Base-by-base conservation (phyloP, 768 basidiomycete genomes). In the Auriscalpium vulgare region DNA sequence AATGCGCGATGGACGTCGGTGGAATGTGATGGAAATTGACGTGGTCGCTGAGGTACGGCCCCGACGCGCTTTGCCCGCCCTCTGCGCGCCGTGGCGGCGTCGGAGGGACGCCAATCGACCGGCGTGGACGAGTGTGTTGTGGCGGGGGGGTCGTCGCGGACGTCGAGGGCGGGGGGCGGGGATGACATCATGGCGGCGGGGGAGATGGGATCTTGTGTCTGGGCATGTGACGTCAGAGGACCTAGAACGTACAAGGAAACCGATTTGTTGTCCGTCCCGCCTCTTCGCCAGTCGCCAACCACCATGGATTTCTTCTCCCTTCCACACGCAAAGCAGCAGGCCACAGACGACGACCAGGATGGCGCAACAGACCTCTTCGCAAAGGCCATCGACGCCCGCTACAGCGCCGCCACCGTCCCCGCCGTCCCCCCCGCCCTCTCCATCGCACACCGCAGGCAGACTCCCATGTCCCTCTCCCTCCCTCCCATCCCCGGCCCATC, bases 311-410 rank as follows among this genome's bases (percentile, higher is more conserved):
- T 62, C 61, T 62, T 62, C 47, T 57, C 61, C 52, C 59, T 61
- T 16, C 50, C 54, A 4, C 61, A 60, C 45, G 50, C 51, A 47
- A 51, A 35, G 6, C 60, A 61, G 1, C 47, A 54, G 1, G 23
- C 35, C 16, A 23, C 51, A 21, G 52, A 56, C 7, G 61, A 62
- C 14, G 59, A 47, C 34, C 54, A 62, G 21, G 58, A 59, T 34
- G 69, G 69, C 56, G 55, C 67, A 21, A 68, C 72, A 58, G 71
- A 74, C 64, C 62, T 71, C 40, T 84, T 85, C 64, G 82, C 83
- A 4, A 72, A 76, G 51, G 83, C 82, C 43, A 78, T 85, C 58
- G 71, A 74, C 34, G 64, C 72, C 21, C 70, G 80, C 52, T 81
- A 79, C 67, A 62, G 62, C 60, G 56, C 48, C 59, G n/a, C 64